Evolutionary conservation across 1,284 basidiomycete genomes (phyloP).

Genomic region (Leccinum huronense): DNA sequence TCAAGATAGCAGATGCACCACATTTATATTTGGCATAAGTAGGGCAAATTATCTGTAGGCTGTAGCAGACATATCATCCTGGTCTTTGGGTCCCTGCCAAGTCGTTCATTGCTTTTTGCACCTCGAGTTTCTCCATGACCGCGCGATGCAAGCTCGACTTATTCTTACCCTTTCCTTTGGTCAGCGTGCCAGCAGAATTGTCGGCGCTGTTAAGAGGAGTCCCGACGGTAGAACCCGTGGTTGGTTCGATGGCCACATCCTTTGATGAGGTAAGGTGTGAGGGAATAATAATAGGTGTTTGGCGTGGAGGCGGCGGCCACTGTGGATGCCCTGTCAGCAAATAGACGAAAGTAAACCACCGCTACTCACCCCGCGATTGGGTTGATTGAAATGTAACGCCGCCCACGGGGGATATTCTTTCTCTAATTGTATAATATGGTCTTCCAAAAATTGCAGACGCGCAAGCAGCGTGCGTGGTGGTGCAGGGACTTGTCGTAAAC

Average conservation of each 20-base stretch:
- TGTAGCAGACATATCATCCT: not conserved
- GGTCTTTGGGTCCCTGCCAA: constrained; percentile 37
- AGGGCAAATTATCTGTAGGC: too few relatives aligned
- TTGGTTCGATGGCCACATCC: constrained; percentile 19
- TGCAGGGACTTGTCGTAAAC: constrained; percentile 54
- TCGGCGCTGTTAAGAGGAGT: constrained; percentile 14
- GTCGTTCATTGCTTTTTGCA: constrained; percentile 69
- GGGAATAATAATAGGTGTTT: constrained; percentile 70
- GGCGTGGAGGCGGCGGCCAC: constrained; percentile 78
- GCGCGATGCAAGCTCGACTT: constrained; percentile 59
- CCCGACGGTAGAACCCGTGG: constrained; percentile 10
- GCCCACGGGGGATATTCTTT: constrained; percentile 82
- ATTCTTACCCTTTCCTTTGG: constrained; percentile 40
- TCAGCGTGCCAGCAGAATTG: constrained; percentile 9
- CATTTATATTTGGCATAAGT: not conserved
- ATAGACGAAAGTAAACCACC: not conserved
- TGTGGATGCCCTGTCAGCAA: constrained; percentile 29
- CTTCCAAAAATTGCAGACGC: constrained; percentile 68
- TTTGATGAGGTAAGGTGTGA: constrained; percentile 46
- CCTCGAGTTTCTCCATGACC: constrained; percentile 70
- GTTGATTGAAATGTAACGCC: constrained; percentile 78
- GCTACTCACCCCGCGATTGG: constrained; percentile 67
- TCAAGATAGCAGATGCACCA: not conserved
- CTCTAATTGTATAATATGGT: constrained; percentile 70
- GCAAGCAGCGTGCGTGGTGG: constrained; percentile 60